phyloP scores from a whole-genome alignment of 73 alveolate genomes.

The Blepharisma stoltei region DNA sequence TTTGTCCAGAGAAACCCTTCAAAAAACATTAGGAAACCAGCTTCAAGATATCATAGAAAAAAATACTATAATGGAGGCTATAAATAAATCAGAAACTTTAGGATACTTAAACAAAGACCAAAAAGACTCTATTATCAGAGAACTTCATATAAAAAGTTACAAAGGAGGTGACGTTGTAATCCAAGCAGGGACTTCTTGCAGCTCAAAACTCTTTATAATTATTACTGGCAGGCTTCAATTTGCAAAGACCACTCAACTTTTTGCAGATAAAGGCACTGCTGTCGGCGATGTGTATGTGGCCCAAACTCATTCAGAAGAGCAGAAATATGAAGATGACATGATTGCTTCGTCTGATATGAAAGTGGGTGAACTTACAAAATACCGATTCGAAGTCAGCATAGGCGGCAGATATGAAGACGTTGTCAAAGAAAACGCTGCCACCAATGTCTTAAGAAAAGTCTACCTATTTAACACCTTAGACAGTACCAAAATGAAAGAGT shows the following conservation, averaged over 20 bases:
- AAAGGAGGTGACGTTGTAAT: constrained; percentile 33
- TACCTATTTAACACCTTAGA: constrained; percentile 1
- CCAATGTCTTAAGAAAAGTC: constrained; percentile 26
- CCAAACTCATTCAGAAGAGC: constrained; percentile 22
- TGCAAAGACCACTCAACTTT: constrained; percentile 21
- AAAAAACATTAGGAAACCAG: constrained; percentile 15
- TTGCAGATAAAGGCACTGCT: constrained; percentile 37
- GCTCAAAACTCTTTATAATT: constrained; percentile 34
- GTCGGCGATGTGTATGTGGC: constrained; percentile 39
- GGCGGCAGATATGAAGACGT: constrained; percentile 44
- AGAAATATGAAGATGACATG: constrained; percentile 35
- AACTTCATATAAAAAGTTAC: constrained; percentile 18
- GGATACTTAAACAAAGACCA: constrained; percentile 14
- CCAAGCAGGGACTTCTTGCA: constrained; percentile 27
- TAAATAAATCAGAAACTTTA: constrained; percentile 20
- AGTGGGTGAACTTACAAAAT: constrained; percentile 36
- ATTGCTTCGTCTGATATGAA: constrained; percentile 39
- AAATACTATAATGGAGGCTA: constrained; percentile 28
- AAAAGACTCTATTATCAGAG: constrained; percentile 14
- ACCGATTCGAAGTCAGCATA: constrained; percentile 40
- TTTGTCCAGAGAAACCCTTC: constrained; percentile 20
- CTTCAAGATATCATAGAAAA: constrained; percentile 31
- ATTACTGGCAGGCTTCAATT: constrained; percentile 34
- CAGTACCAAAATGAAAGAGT: constrained; percentile 7
- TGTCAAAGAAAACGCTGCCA: constrained; percentile 39